Evolutionary conservation across 139 green algal genomes (phyloP), one percentile per base, ranked within the genome.

Genomic region (Tetradesmus obliquus): DNA sequence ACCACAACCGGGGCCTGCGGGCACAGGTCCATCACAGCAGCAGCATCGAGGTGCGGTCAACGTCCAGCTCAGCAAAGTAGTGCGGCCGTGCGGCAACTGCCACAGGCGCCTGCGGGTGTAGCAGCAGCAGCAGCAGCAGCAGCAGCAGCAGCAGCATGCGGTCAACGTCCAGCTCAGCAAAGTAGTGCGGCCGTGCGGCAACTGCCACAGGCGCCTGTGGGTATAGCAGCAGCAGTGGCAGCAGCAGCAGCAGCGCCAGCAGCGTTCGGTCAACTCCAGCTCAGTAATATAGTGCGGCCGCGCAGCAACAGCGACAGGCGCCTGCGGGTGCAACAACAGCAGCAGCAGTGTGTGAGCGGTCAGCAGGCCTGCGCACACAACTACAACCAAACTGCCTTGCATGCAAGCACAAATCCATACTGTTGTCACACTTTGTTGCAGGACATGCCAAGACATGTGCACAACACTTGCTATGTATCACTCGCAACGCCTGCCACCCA

Each of bases 271-370:
- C 17, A 20, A 79, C 19, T 79, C 92, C 32, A 98, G 91, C 91
- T 98, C 95, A 74, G 88, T 94, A 55, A 98, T 97, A 84, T 98
- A 98, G 89, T 98, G 95, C 17, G 95, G 93, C 86, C 95, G 94
- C 15, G 94, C 90, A 9, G 96, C 96, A 3, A 98, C 97, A 13
- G 93, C 93, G 9, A 98, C 95, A 0, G 97, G 97, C 8, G 96
- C 93, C 74, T 91, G 87, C n/a, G 24, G 79, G 91, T 98, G 96
- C 82, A 93, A 95, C 87, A 45, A 45, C 32, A 45, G 32, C 32
- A 45, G 32, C 32, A 45, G 32, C 32, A 45, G 32, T 45, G 32
- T 45, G 32, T 45, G 32, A 45, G 32, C 32, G 32, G 32, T 45
- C 32, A 45, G 32, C 32, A 45, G 32, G 32, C 32, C 32, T 45